Evolutionary conservation across 2,329 filamentous ascomycete species (phyloP).

Genomic region (Cercospora zeae-maydis): DNA sequence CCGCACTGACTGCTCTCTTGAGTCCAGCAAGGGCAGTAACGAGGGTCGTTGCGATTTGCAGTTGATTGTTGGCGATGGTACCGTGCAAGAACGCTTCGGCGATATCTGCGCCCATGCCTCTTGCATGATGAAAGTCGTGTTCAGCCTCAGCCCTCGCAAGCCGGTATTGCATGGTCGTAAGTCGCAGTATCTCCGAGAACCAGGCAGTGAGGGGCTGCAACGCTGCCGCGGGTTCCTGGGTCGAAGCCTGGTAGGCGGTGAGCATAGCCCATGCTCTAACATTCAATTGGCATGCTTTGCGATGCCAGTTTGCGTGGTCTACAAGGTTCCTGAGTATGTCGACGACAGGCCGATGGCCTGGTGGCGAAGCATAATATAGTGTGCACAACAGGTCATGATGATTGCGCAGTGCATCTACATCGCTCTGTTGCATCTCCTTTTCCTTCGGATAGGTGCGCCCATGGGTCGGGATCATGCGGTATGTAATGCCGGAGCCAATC

Average conservation of each 20-base stretch:
- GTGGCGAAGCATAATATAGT: slow-evolving; percentile 56
- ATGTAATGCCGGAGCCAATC: slow-evolving; percentile 52
- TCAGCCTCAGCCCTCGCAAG: slow-evolving; percentile 58
- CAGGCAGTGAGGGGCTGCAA: slow-evolving; percentile 52
- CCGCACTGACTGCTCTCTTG: slow-evolving; percentile 45
- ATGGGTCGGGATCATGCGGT: slow-evolving; percentile 58
- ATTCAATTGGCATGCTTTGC: slow-evolving; percentile 57
- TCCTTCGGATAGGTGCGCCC: slow-evolving; percentile 60
- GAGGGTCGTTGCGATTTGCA: slow-evolving; percentile 54
- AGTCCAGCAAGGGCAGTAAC: slow-evolving; percentile 52
- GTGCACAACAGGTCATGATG: slow-evolving; percentile 60
- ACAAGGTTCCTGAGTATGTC: slow-evolving; percentile 54
- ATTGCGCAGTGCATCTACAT: slow-evolving; percentile 57
- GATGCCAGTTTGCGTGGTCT: slow-evolving; percentile 55
- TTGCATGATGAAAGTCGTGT: slow-evolving; percentile 45
- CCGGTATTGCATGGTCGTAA: slow-evolving; percentile 54
- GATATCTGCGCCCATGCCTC: slow-evolving; percentile 37
- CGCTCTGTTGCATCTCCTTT: slow-evolving; percentile 49
- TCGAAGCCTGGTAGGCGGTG: slow-evolving; percentile 55
- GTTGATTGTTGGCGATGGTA: slow-evolving; percentile 56
- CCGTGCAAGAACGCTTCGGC: slow-evolving; percentile 48
- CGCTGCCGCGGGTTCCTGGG: slow-evolving; percentile 44
- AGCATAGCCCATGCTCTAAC: slow-evolving; percentile 58
- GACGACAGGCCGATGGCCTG: slow-evolving; percentile 51
- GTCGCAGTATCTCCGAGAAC: slow-evolving; percentile 52